Conservation (phyloP, 805 yeast species). For the Suhomyces kilbournensis region DNA sequence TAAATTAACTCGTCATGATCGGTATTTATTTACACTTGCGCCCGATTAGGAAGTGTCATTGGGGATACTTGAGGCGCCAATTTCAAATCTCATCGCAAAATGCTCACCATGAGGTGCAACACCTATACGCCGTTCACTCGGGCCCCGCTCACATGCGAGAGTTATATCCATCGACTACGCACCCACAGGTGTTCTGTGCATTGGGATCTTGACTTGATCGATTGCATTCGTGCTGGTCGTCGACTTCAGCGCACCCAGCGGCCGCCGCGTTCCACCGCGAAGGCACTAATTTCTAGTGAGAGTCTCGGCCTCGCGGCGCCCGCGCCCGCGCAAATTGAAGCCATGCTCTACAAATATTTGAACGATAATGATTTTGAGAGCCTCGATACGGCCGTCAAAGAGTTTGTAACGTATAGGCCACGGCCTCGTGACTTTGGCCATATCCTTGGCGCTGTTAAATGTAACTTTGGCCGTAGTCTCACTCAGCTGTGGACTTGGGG, state of each 20-base stretch:
- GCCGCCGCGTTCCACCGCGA: neutral
- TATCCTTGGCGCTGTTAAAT: neutral
- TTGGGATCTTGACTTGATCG: neutral
- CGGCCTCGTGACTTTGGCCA: slow-evolving; percentile 9
- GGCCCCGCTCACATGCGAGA: slow-evolving; percentile 27
- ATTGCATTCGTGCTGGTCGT: slow-evolving; percentile 5
- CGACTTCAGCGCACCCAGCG: slow-evolving; percentile 3
- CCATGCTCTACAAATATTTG: slow-evolving; percentile 3
- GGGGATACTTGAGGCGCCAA: neutral
- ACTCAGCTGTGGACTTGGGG: neutral
- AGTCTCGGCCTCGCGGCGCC: neutral
- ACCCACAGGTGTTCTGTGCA: slow-evolving; percentile 3
- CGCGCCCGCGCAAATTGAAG: slow-evolving; percentile 2
- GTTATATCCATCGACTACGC: slow-evolving; percentile 17
- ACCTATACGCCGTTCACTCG: slow-evolving; percentile 9
- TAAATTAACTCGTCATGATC: neutral
- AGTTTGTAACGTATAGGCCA: slow-evolving; percentile 20
- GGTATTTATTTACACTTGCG: neutral
- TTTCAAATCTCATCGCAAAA: neutral
- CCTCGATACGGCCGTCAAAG: slow-evolving; percentile 7
- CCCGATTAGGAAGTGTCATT: slow-evolving; percentile 13
- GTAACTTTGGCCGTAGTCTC: neutral
- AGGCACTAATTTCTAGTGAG: neutral
- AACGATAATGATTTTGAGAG: neutral
- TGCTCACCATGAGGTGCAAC: neutral